Base-by-base conservation (phyloP, 768 basidiomycete genomes). In the Serpula lacrymans region DNA sequence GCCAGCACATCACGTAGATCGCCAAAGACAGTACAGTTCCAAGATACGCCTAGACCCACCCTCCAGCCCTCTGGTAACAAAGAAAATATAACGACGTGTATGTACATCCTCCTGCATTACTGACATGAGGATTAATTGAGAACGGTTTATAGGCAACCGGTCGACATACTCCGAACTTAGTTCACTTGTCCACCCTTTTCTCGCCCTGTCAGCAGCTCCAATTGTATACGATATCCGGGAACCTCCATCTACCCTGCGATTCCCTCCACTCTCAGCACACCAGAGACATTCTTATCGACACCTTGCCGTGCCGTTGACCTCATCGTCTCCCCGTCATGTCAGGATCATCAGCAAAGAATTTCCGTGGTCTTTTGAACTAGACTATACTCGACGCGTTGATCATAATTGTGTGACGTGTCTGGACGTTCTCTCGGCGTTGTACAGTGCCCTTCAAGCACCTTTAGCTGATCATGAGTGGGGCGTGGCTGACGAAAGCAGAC, bases 381-480 rank as follows among this genome's bases (percentile, higher is more conserved):
- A n/a, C 13, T 32, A 12, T 14, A 13, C 27, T 20, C 29, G 11
- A 6, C 39, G 27, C 17, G 26, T n/a, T n/a, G n/a, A n/a, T n/a
- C n/a, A n/a, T n/a, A n/a, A n/a, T n/a, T n/a, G 13, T 8, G 17
- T 43, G n/a, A 45, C 28, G 2, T 45, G 44, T 20, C 27, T 45
- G 9, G 44, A 36, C 22, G 25, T 45, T 4, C 44, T 45, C 17
- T 12, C 34, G 12, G 25, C 28, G 4, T 34, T 45, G 17, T 16
- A 45, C 22, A 12, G 17, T 22, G 44, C 41, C 17, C 29, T 45
- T 7, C 44, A 45, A 13, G 22, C 10, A 6, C 44, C 44, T 22
- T 41, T 45, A 17, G n/a, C 33, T 5, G 44, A 45, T n/a, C 28
- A 27, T 1, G 44, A 45, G 17, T 45, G 44, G 44, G 41, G 34